Evolutionary conservation across 345 rosid genomes (phyloP).

Genomic region (Acer yangbiense): DNA sequence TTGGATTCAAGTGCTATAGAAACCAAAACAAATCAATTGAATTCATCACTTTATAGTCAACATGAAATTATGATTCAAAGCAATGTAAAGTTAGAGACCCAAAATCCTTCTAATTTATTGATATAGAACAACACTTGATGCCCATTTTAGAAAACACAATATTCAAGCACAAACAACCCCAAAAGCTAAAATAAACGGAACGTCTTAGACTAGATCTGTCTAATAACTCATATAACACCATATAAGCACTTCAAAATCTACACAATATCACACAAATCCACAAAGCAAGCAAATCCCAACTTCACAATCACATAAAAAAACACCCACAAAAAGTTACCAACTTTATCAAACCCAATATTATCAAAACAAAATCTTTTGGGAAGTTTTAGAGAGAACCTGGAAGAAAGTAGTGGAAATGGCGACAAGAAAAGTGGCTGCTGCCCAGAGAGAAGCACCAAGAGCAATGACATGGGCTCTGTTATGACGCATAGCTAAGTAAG

Average conservation of each 20-base stretch:
- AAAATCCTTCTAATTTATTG: no score
- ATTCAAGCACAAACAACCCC: not conserved
- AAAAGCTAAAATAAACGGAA: no score
- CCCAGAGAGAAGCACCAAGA: slow-evolving; percentile 72
- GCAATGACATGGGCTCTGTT: slow-evolving; percentile 75
- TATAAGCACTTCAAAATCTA: not conserved
- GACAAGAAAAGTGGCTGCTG: slow-evolving; percentile 67
- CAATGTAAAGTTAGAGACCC: no score
- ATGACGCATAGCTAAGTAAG: slow-evolving; percentile 51
- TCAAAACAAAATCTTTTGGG: not conserved
- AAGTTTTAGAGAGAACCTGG: slow-evolving; percentile 42
- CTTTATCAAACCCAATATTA: not conserved
- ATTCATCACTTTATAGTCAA: no score
- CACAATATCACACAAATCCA: not conserved
- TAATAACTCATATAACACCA: not conserved
- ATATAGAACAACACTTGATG: not conserved
- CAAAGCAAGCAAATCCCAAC: not conserved
- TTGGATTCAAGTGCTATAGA: no score
- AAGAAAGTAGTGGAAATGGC: slow-evolving; percentile 60
- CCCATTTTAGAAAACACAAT: not conserved
- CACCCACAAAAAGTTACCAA: no score
- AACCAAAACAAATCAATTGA: no score
- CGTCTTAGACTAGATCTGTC: not conserved
- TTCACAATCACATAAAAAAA: not conserved
- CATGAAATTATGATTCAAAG: no score